Conservation (phyloP, 2,329 filamentous ascomycete species). For the Pseudogymnoascus sp. region DNA sequence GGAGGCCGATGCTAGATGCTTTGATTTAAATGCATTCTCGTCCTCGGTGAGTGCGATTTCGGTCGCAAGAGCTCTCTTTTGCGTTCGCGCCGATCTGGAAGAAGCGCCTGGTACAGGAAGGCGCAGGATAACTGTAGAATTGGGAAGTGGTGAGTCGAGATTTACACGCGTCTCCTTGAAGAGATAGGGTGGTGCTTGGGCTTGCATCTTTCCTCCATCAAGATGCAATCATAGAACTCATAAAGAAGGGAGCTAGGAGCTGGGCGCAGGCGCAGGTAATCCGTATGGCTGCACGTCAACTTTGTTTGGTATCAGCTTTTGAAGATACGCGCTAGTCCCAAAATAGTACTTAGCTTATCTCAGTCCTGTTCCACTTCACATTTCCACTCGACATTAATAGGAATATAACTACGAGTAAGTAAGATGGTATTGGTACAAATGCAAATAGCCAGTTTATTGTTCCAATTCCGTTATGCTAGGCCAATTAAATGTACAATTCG, state of each 20-base stretch:
- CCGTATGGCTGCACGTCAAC: constrained; percentile 15
- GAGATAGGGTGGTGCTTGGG: constrained; percentile 53
- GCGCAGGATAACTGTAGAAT: constrained; percentile 62
- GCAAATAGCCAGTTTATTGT: neutral
- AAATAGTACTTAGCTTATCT: constrained; percentile 18
- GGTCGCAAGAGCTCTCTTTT: constrained; percentile 32
- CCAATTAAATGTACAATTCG: constrained; percentile 7
- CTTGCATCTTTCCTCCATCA: constrained; percentile 63
- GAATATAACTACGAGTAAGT: neutral
- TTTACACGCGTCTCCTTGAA: constrained; percentile 85
- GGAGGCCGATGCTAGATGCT: constrained; percentile 66
- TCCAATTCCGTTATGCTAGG: constrained; percentile 5
- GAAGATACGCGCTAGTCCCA: constrained; percentile 16
- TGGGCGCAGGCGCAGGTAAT: constrained; percentile 21
- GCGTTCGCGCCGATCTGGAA: constrained; percentile 29
- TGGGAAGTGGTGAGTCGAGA: constrained; percentile 62
- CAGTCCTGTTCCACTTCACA: constrained; percentile 8
- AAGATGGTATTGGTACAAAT: neutral
- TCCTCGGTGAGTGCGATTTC: constrained; percentile 48
- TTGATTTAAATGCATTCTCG: constrained; percentile 63
- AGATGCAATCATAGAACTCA: constrained; percentile 13
- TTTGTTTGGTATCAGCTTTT: constrained; percentile 11
- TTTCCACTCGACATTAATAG: constrained; percentile 13
- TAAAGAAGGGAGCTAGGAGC: constrained; percentile 12
- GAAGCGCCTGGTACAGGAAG: constrained; percentile 46